Percentiles rank a stretch among this genome's conserved stretches.
phyloP scores from a whole-genome alignment of 2,329 filamentous ascomycete species.

The Penicillium sclerotigenum region DNA sequence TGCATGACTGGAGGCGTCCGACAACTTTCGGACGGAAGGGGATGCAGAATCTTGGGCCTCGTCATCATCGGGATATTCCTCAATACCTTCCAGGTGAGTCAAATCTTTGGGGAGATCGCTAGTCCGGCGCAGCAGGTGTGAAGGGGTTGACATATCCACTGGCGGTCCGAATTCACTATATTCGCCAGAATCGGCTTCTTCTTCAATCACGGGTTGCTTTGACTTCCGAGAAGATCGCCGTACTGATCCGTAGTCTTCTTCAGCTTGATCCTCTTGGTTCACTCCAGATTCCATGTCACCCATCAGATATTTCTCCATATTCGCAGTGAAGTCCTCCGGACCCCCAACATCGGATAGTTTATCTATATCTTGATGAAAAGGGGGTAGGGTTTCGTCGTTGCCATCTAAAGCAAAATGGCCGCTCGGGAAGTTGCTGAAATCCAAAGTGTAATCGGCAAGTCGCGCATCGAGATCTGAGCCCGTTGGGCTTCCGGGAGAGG shows the following conservation, averaged over 20 bases:
- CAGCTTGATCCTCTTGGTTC: slow-evolving; percentile 11
- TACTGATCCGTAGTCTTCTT: slow-evolving; percentile 8
- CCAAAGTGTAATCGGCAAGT: slow-evolving; percentile 41
- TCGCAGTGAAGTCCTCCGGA: slow-evolving; percentile 43
- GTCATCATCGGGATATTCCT: slow-evolving; percentile 33
- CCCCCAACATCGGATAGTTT: slow-evolving; percentile 40
- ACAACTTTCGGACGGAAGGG: slow-evolving; percentile 27
- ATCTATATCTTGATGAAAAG: slow-evolving; percentile 28
- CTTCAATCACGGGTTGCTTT: slow-evolving; percentile 29
- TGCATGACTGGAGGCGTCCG: slow-evolving; percentile 16
- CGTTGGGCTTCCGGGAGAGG: slow-evolving; percentile 27
- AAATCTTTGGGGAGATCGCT: slow-evolving; percentile 28
- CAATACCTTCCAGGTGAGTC: slow-evolving; percentile 38
- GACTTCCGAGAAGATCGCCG: slow-evolving; percentile 19
- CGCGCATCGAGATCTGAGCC: slow-evolving; percentile 37
- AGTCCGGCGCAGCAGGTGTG: slow-evolving; percentile 37
- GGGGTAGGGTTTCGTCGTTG: slow-evolving; percentile 26
- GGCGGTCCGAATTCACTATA: slow-evolving; percentile 44
- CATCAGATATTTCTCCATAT: slow-evolving; percentile 41
- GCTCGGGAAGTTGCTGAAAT: slow-evolving; percentile 39
- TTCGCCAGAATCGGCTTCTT: slow-evolving; percentile 34
- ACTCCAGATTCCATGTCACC: slow-evolving; percentile 25
- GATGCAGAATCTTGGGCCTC: slow-evolving; percentile 22
- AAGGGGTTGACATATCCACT: slow-evolving; percentile 45
- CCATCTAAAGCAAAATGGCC: slow-evolving; percentile 22